Percentiles rank a stretch among this genome's conserved stretches.
Evolutionary conservation across 2,329 filamentous ascomycete species (phyloP).

Genomic region (Alternaria burnsii): DNA sequence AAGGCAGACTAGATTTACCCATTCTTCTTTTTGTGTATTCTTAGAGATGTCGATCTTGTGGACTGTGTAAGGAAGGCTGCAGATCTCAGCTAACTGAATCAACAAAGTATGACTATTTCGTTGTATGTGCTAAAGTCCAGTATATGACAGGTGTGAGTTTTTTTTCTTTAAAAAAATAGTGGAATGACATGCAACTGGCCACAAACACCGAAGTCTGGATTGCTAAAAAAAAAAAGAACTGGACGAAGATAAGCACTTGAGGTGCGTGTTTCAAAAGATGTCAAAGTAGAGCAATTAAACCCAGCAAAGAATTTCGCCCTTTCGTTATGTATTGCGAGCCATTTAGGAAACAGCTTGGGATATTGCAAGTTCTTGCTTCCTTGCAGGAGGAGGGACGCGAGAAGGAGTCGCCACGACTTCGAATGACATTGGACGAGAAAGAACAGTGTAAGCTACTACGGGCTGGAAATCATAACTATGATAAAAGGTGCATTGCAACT

Average conservation of each 20-base stretch:
- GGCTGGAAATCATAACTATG: neutral
- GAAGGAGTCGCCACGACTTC: neutral
- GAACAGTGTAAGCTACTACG: neutral
- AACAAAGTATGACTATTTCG: neutral
- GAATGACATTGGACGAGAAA: neutral
- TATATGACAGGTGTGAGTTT: neutral
- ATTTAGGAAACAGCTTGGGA: no score
- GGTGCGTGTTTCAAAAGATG: neutral
- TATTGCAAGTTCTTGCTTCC: no score
- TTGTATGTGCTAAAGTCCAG: neutral
- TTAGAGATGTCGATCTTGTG: slow-evolving; percentile 75
- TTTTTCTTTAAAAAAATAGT: no score
- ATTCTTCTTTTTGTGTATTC: slow-evolving; percentile 82
- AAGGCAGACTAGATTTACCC: slow-evolving; percentile 40
- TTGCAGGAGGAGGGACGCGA: neutral
- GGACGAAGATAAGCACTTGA: neutral
- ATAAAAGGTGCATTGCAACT: neutral
- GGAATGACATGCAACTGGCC: neutral
- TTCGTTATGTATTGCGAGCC: neutral
- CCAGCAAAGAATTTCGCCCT: no score
- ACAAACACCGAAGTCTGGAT: neutral
- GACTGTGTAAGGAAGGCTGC: slow-evolving; percentile 75
- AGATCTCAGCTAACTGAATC: neutral
- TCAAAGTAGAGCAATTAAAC: neutral
- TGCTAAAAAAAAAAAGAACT: neutral